Evolutionary conservation across 805 yeast species (phyloP).

Genomic region (Wickerhamiella allomyrinae): DNA sequence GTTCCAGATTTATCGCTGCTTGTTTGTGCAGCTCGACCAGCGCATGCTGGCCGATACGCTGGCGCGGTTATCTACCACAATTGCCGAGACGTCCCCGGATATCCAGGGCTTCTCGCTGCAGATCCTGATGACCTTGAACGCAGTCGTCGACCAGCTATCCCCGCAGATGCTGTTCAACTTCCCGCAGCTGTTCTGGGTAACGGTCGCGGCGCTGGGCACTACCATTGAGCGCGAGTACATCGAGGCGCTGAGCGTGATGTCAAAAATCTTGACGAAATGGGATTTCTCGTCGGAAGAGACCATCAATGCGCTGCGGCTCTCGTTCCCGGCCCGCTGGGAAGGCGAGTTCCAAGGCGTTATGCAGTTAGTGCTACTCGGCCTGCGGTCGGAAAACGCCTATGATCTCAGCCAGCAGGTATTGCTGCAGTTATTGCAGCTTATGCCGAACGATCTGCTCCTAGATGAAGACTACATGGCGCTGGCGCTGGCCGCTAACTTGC

Average conservation of each 20-base stretch:
- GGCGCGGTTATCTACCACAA: conserved; percentile 81
- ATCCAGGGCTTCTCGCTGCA: conserved; percentile 97
- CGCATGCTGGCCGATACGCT: conserved; percentile 86
- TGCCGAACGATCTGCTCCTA: conserved; percentile 66
- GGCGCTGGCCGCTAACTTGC: conserved; percentile 65
- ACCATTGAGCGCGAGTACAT: conserved; percentile 87
- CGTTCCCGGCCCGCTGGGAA: conserved; percentile 93
- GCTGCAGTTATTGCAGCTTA: conserved; percentile 51
- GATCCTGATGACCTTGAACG: conserved; percentile 88
- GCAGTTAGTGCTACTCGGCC: conserved; percentile 61
- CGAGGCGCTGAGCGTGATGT: conserved; percentile 68
- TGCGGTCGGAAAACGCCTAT: conserved; percentile 67
- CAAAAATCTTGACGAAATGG: conserved; percentile 73
- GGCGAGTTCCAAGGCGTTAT: conserved; percentile 86
- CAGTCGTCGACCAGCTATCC: conserved; percentile 74
- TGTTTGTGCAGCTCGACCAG: conserved; percentile 70
- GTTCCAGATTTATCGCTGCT: conserved; percentile 78
- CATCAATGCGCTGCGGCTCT: conserved; percentile 63
- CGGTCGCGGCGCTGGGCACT: conserved; percentile 81
- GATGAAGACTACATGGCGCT: conserved; percentile 54
- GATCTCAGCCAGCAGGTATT: conserved; percentile 62
- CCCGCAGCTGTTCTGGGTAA: conserved; percentile 92
- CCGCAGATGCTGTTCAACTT: conserved; percentile 66
- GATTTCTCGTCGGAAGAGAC: conserved; percentile 77
- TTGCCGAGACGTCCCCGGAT: conserved; percentile 76